Conservation (phyloP, 345 rosid genomes). For the Alliaria petiolata region DNA sequence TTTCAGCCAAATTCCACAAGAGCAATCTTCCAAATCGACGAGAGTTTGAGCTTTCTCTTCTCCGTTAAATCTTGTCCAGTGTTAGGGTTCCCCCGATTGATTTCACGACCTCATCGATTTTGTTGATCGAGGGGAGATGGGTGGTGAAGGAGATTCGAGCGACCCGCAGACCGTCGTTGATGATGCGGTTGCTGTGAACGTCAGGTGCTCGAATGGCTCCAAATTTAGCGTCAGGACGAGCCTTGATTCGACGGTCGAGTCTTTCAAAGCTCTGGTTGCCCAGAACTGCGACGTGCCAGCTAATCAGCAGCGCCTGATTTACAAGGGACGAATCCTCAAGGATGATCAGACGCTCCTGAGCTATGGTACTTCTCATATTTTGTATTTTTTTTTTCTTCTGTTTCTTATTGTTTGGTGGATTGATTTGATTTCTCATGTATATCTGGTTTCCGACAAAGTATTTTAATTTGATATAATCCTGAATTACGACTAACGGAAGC, state of each 20-base stretch:
- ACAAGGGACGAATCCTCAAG: slow-evolving; percentile 76
- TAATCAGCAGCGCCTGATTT: slow-evolving; percentile 74
- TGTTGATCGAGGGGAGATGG: slow-evolving; percentile 17
- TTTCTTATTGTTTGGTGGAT: slow-evolving; percentile 34
- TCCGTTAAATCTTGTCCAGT: not conserved
- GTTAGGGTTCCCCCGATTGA: not conserved
- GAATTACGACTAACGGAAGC: no score
- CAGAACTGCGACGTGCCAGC: slow-evolving; percentile 65
- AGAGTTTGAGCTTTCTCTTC: not conserved
- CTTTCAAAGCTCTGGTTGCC: slow-evolving; percentile 53
- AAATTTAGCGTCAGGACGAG: slow-evolving; percentile 47
- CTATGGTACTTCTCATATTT: slow-evolving; percentile 43
- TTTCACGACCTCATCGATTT: not conserved
- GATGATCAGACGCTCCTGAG: slow-evolving; percentile 66
- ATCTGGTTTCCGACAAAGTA: not conserved
- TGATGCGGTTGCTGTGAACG: slow-evolving; percentile 39
- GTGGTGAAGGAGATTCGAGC: slow-evolving; percentile 53
- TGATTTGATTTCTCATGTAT: not conserved
- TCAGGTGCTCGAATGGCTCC: slow-evolving; percentile 58
- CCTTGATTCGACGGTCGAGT: slow-evolving; percentile 54
- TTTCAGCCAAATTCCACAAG: not conserved
- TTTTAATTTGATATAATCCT: not conserved
- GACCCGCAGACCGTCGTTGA: slow-evolving; percentile 30
- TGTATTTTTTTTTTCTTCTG: slow-evolving; percentile 23
- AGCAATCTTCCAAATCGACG: not conserved